Base-by-base conservation (phyloP, 257 asterid genomes). In the Henckelia pumila region DNA sequence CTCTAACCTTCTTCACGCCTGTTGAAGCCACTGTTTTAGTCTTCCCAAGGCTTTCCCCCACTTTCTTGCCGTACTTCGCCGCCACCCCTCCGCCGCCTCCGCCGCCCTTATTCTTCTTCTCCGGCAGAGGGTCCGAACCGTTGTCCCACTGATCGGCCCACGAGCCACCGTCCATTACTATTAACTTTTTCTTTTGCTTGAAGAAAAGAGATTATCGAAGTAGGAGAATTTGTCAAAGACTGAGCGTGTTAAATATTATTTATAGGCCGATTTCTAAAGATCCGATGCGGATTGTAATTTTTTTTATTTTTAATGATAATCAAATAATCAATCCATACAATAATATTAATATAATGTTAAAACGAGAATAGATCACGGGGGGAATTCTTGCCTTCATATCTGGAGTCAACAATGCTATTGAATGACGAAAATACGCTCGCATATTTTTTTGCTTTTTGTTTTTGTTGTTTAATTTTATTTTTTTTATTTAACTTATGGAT, bases 71-170 rank as follows among this genome's bases (percentile, higher is more conserved):
- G 5, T 76, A 81, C 74, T 77, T 80, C 4, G 76, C 71, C 56
- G 87, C 82, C 73, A 79, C 59, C 8, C 71, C 75, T 21, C 24
- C 69, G n/a, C 81, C 79, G 19, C 78, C 71, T 13, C 53, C 53
- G 52, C 67, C 82, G 68, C n/a, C n/a, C n/a, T n/a, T n/a, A n/a
- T 77, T 84, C 74, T 79, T 55, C 72, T 78, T 72, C 52, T 82
- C 79, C 71, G 10, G 65, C 14, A 32, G 77, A 64, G 71, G 92
- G 56, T 88, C 87, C 0, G 77, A 63, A 40, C 32, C 5, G 71
- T 70, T 71, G 73, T 88, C 95, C 97, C 95, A 90, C 32, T 90
- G 95, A 76, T 90, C 97, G 17, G 97, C 97, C 97, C 97, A 90
- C 56, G 91, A 82, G 3, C 82, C 79, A 20, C 80, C 77, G 58